Evolutionary conservation across 805 yeast species (phyloP).

Genomic region (Pichia ethanolica): DNA sequence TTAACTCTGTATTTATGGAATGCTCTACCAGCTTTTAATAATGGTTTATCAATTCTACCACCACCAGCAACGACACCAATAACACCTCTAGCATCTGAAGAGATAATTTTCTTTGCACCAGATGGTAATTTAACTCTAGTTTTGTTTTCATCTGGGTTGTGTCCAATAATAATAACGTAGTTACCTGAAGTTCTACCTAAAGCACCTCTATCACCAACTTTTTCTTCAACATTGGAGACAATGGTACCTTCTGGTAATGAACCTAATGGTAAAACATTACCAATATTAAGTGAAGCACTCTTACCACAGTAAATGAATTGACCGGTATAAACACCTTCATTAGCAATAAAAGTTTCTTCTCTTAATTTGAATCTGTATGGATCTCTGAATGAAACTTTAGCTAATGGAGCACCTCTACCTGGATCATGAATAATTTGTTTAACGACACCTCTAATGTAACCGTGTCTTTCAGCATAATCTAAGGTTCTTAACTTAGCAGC

Average conservation of each 20-base stretch:
- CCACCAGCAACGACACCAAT: constrained; percentile 99
- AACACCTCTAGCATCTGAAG: constrained; percentile 98
- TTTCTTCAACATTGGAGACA: constrained; percentile 96
- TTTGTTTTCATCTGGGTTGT: constrained; percentile 98
- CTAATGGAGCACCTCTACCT: constrained; percentile 99
- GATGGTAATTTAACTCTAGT: constrained; percentile 99
- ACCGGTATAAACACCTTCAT: constrained; percentile 99
- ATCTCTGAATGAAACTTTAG: constrained; percentile 98
- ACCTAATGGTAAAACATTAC: constrained; percentile 96
- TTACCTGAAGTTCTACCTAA: constrained; percentile 99
- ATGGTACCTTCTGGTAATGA: constrained; percentile 99
- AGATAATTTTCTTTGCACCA: constrained; percentile 95
- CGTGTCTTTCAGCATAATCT: constrained; percentile 99
- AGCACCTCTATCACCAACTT: constrained; percentile 99
- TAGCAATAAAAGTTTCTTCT: constrained; percentile 98
- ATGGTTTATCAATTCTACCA: constrained; percentile 99
- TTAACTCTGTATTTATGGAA: constrained; percentile 99
- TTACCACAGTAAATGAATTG: constrained; percentile 98
- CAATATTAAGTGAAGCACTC: constrained; percentile 94
- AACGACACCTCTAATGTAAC: constrained; percentile 98
- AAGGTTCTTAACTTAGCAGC: constrained; percentile 99
- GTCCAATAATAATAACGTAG: constrained; percentile 98
- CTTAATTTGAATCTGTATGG: constrained; percentile 98
- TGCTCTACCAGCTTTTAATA: constrained; percentile 99
- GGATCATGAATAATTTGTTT: constrained; percentile 99